Conservation (phyloP, 495 filamentous ascomycete genomes). For the Daldinia caldariorum region DNA sequence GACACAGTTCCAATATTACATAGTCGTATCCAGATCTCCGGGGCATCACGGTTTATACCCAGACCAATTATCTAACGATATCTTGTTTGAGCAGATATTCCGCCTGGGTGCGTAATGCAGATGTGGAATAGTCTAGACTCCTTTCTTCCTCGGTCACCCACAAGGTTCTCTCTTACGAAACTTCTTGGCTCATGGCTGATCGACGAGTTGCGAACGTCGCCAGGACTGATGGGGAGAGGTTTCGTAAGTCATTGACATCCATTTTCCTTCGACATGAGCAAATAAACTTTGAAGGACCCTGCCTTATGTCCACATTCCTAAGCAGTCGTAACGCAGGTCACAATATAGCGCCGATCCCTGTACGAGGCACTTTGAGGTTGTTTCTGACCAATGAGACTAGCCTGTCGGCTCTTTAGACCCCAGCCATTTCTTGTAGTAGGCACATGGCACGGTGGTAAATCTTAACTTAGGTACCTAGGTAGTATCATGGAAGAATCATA, state of each 20-base stretch:
- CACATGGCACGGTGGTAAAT: constrained; percentile 29
- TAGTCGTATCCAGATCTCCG: constrained; percentile 27
- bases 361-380: constrained; percentile 44
- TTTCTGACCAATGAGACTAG: constrained; percentile 37
- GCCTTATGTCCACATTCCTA: constrained; percentile 24
- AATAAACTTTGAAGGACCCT: constrained; percentile 13
- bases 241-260: constrained; percentile 10
- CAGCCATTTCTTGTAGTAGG: constrained; percentile 21
- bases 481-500: constrained; percentile 14
- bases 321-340: constrained; percentile 31
- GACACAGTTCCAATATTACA: constrained; percentile 18
- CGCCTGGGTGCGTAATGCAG: constrained; percentile 13
- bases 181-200: constrained; percentile 29
- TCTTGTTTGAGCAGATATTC: constrained; percentile 19
- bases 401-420: neutral
- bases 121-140: constrained; percentile 32
- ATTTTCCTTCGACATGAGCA: constrained; percentile 19
- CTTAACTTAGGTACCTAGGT: constrained; percentile 28
- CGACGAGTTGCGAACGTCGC: constrained; percentile 23
- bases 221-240: constrained; percentile 4
- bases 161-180: constrained; percentile 13
- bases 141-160: constrained; percentile 24
- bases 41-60: constrained; percentile 10
- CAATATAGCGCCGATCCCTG: constrained; percentile 34
- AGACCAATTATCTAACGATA: constrained; percentile 25